A percentile compares a stretch with the other conserved stretches of the same genome.
These are phyloP conservation scores for Phialemonium atrogriseum DNA, from an alignment of 2,329 filamentous ascomycete genomes.

Conservation along the genomic window DNA sequence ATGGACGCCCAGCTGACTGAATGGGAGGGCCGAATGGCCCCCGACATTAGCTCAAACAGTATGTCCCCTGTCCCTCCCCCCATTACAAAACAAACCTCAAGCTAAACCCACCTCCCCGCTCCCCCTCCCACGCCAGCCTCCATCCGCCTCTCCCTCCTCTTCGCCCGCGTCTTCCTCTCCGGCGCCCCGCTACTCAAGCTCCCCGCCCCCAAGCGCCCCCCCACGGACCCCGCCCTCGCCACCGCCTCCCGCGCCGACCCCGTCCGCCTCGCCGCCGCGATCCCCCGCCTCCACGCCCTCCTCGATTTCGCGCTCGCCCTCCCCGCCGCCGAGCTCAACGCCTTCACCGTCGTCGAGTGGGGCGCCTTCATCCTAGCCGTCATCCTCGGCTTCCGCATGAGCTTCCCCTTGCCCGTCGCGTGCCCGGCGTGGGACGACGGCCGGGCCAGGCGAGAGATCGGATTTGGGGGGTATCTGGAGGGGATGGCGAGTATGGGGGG, in stretches of 20 bases:
- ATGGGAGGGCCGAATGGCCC: conserved; percentile 27
- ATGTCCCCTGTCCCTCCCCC: conserved; percentile 6
- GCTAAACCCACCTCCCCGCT: conserved; percentile 2
- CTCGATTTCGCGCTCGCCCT: conserved; percentile 18
- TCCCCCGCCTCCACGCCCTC: conserved; percentile 14
- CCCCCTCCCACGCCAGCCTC: conserved; percentile 17
- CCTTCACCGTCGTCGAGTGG: conserved; percentile 35
- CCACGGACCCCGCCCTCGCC: not conserved
- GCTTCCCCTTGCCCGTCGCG: conserved; percentile 32
- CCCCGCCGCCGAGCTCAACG: conserved; percentile 17
- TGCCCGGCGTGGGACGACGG: conserved; percentile 28
- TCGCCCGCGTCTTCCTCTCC: conserved; percentile 29
- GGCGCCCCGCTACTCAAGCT: conserved; percentile 27
- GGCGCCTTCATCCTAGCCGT: conserved; percentile 29
- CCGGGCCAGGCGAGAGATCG: conserved; percentile 29
- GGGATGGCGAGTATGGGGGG: conserved; percentile 15
- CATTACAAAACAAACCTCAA: too few relatives aligned
- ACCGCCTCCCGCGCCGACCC: conserved; percentile 9
- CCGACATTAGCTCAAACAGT: conserved; percentile 20
- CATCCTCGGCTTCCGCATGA: conserved; percentile 36
- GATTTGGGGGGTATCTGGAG: conserved; percentile 30
- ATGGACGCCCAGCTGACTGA: conserved; percentile 38
- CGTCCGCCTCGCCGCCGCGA: conserved; percentile 9
- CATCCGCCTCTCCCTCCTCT: conserved; percentile 24
- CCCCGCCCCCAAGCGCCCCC: conserved; percentile 7